Evolutionary conservation across 306 rosid species (phyloP).

Genomic region (Styphnolobium japonicum): DNA sequence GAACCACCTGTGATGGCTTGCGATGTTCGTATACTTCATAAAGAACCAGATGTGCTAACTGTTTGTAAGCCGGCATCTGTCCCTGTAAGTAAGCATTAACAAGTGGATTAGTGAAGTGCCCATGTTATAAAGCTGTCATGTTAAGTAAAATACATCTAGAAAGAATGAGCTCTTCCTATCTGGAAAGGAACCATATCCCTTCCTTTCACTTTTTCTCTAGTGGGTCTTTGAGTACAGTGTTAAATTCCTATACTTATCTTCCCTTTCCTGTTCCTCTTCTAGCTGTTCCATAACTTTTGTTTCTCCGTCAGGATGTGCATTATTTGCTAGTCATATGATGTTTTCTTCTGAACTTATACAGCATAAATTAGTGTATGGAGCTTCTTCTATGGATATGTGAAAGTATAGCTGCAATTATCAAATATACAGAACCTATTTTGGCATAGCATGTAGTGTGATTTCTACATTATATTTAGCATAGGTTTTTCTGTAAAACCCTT

Average conservation of each 20-base stretch:
- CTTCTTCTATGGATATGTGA: not conserved
- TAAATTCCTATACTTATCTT: not conserved
- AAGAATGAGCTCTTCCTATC: not conserved
- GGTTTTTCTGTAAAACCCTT: not conserved
- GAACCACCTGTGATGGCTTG: slow-evolving; percentile 88
- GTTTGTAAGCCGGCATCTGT: slow-evolving; percentile 86
- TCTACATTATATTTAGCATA: not conserved
- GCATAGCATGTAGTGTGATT: not conserved
- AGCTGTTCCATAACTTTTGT: not conserved
- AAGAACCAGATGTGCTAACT: slow-evolving; percentile 64
- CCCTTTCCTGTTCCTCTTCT: not conserved
- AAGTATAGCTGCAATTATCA: not conserved
- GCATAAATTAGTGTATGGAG: not conserved
- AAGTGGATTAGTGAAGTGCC: slow-evolving; percentile 13
- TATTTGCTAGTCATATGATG: not conserved
- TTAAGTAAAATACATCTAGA: not conserved
- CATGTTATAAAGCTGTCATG: not conserved
- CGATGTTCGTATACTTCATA: slow-evolving; percentile 51
- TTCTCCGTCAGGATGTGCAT: not conserved
- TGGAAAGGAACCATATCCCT: too few relatives aligned
- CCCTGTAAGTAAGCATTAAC: slow-evolving; percentile 60
- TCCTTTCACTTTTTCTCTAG: not conserved
- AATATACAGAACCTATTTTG: too few relatives aligned
- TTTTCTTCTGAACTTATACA: not conserved
- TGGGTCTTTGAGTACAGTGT: not conserved